Percentiles rank a stretch among this genome's conserved stretches.
Conservation (phyloP, 768 basidiomycete genomes). For the Hygrocybe coccinea region DNA sequence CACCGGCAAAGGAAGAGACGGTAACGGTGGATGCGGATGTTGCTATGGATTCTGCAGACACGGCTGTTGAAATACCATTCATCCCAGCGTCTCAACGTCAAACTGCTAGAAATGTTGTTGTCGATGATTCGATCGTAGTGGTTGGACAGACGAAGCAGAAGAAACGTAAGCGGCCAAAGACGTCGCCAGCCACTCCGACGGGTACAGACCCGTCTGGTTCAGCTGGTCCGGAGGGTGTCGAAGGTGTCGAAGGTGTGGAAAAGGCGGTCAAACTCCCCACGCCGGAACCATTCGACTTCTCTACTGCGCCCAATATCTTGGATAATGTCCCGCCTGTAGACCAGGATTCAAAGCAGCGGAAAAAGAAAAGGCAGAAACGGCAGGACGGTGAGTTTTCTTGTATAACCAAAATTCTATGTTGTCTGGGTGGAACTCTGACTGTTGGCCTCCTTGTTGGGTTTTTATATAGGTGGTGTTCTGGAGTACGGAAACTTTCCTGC, state of each 20-base stretch:
- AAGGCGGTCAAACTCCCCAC: conserved; percentile 19
- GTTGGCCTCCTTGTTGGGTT: not conserved
- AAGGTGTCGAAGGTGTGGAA: conserved; percentile 17
- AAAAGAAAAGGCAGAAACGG: conserved; percentile 51
- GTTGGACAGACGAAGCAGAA: conserved; percentile 62
- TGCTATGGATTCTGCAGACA: conserved; percentile 12
- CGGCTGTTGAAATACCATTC: conserved; percentile 69
- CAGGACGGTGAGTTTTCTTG: conserved; percentile 26
- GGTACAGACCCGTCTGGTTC: conserved; percentile 15
- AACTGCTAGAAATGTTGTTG: conserved; percentile 23
- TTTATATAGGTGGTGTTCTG: conserved; percentile 36
- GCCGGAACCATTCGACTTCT: conserved; percentile 62
- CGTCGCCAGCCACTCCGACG: conserved; percentile 10
- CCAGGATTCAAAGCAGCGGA: conserved; percentile 31
- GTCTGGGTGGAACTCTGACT: not conserved
- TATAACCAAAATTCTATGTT: too few species aligned
- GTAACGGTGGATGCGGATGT: conserved; percentile 16
- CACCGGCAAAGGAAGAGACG: not conserved
- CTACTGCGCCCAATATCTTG: conserved; percentile 62
- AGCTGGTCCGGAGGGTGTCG: conserved; percentile 14
- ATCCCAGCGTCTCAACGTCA: conserved; percentile 61
- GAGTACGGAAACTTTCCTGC: conserved; percentile 56
- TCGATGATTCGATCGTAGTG: conserved; percentile 65
- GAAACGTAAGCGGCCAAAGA: conserved; percentile 57
- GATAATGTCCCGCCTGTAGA: conserved; percentile 49